These are phyloP conservation scores for Cyathus striatus DNA, from an alignment of 768 basidiomycete species.

Conservation along the genomic window DNA sequence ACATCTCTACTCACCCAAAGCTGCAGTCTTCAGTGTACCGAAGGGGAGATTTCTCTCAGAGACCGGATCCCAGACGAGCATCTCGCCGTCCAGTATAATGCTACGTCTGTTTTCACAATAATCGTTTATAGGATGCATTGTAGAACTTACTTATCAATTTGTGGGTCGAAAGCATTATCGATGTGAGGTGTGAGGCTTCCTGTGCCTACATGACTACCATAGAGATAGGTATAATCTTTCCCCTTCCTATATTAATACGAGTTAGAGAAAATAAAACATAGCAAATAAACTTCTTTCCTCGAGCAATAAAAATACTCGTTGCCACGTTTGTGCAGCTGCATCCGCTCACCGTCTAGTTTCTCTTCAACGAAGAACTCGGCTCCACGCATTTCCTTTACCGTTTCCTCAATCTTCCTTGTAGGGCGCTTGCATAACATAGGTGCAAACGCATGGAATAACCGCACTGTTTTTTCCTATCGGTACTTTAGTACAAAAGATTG, in stretches of 20 bases:
- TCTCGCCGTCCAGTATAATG: constrained; percentile 94
- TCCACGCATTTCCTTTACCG: constrained; percentile 80
- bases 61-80: constrained; percentile 96
- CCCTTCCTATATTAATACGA: constrained; percentile 56
- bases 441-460: constrained; percentile 81
- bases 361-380: constrained; percentile 88
- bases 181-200: constrained; percentile 91
- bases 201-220: constrained; percentile 75
- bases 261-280: not conserved
- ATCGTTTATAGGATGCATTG: not conserved
- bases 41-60: constrained; percentile 88
- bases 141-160: constrained; percentile 72
- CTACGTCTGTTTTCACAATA: constrained; percentile 30
- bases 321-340: constrained; percentile 91
- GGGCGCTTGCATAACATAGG: constrained; percentile 96
- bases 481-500: not conserved
- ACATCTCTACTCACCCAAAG: constrained; percentile 48
- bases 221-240: constrained; percentile 87
- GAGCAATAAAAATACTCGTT: constrained; percentile 93
- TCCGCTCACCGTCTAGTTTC: constrained; percentile 95
- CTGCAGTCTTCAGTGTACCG: constrained; percentile 90
- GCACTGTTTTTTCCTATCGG: constrained; percentile 73
- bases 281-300: constrained; percentile 39
- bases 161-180: constrained; percentile 64
- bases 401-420: constrained; percentile 72